These are phyloP conservation scores for Catharanthus roseus DNA, from an alignment of 257 asterid genomes.

Conservation along the genomic window DNA sequence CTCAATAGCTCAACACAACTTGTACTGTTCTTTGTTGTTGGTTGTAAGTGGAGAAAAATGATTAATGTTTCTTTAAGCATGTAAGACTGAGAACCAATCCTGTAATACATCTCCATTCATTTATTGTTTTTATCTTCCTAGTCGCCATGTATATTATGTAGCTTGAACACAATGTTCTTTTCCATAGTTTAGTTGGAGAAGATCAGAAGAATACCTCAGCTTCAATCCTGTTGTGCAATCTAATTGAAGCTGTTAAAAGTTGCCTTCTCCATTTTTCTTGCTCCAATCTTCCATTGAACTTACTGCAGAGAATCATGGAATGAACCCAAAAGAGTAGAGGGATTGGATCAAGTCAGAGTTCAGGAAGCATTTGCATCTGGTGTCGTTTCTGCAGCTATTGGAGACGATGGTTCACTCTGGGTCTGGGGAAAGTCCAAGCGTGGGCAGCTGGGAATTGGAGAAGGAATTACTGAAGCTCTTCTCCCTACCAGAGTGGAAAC, in stretches of 20 bases:
- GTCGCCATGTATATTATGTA: neutral
- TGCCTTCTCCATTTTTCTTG: neutral
- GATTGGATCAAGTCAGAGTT: slow-evolving; percentile 53
- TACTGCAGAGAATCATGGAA: slow-evolving; percentile 62
- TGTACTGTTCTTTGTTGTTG: too few species aligned
- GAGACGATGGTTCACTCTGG: slow-evolving; percentile 87
- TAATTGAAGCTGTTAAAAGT: neutral
- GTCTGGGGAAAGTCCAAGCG: slow-evolving; percentile 98
- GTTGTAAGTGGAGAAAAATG: too few species aligned
- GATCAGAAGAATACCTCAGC: neutral
- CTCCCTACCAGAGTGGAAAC: slow-evolving; percentile 64
- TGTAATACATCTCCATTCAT: neutral
- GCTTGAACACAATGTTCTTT: neutral
- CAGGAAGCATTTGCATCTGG: slow-evolving; percentile 76
- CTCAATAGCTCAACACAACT: too few species aligned
- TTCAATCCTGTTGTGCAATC: neutral
- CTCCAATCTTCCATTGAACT: neutral
- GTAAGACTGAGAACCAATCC: neutral
- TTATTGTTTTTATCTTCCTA: neutral
- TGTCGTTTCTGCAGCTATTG: slow-evolving; percentile 68
- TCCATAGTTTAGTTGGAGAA: neutral
- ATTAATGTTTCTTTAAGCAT: neutral
- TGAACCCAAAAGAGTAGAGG: slow-evolving; percentile 66
- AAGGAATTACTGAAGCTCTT: slow-evolving; percentile 48
- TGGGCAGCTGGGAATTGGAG: slow-evolving; percentile 85